phyloP scores from a whole-genome alignment of 176 grass and related monocot species.

The Lolium rigidum region DNA sequence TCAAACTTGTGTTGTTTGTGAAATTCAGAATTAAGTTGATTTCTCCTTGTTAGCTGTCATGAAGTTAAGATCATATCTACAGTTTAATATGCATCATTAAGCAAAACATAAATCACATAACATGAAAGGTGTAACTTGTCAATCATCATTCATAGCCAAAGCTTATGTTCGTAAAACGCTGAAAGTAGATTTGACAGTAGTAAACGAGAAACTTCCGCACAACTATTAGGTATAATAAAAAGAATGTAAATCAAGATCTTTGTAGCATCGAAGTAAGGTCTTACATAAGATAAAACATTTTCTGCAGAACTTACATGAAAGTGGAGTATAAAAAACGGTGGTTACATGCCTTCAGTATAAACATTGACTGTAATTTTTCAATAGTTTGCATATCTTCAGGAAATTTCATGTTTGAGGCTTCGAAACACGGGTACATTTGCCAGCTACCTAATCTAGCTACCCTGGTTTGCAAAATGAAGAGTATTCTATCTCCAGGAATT shows the following conservation, averaged over 20 bases:
- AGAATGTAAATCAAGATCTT: slow-evolving; percentile 4
- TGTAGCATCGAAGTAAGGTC: not conserved
- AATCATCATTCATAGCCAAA: too few species aligned
- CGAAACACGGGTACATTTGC: too few species aligned
- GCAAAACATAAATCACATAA: slow-evolving; percentile 26
- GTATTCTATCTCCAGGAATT: not conserved
- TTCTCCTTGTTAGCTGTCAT: slow-evolving; percentile 12
- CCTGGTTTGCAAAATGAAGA: not conserved
- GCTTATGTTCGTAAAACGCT: not conserved
- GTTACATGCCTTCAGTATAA: slow-evolving; percentile 18
- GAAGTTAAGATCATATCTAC: not conserved
- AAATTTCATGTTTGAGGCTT: not conserved
- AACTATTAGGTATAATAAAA: not conserved
- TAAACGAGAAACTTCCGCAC: not conserved
- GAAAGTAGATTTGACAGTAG: not conserved
- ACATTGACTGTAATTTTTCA: not conserved
- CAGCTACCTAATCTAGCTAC: not conserved
- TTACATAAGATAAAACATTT: not conserved
- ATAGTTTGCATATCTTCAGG: not conserved
- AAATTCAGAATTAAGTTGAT: not conserved
- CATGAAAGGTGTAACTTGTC: not conserved
- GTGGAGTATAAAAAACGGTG: slow-evolving; percentile 17
- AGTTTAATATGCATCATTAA: not conserved
- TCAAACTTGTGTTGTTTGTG: not conserved
- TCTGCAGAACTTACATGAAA: not conserved